Percentiles rank a stretch among this genome's conserved stretches.
phyloP scores from a whole-genome alignment of 2,329 filamentous ascomycete species.

The Exophiala viscosa region DNA sequence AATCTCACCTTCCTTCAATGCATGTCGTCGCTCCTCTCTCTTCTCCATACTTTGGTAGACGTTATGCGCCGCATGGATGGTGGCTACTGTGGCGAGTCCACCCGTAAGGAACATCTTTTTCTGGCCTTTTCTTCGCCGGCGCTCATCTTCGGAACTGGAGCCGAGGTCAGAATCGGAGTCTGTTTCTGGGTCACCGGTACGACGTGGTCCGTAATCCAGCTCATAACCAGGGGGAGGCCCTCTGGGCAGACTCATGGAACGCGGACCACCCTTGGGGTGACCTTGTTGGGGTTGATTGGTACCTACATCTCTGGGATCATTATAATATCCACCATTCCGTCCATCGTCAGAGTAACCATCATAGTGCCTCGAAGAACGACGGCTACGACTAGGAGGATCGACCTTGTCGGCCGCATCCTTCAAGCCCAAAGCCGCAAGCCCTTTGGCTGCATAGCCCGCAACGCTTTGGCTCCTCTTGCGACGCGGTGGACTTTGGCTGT shows the following conservation, averaged over 20 bases:
- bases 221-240: constrained; percentile 23
- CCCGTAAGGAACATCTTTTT: constrained; percentile 64
- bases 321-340: constrained; percentile 32
- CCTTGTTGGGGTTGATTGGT: constrained; percentile 32
- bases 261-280: constrained; percentile 21
- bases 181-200: constrained; percentile 31
- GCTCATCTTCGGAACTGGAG: constrained; percentile 61
- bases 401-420: constrained; percentile 31
- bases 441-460: constrained; percentile 43
- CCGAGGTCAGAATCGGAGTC: constrained; percentile 51
- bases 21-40: constrained; percentile 57
- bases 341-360: constrained; percentile 43
- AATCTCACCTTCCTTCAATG: constrained; percentile 62
- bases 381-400: constrained; percentile 31
- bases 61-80: constrained; percentile 65
- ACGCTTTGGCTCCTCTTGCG: constrained; percentile 46
- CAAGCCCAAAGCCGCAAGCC: constrained; percentile 45
- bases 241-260: constrained; percentile 29
- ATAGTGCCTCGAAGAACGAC: constrained; percentile 28
- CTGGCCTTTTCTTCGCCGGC: constrained; percentile 60
- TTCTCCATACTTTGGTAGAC: constrained; percentile 63
- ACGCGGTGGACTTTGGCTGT: constrained; percentile 50
- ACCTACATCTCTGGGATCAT: constrained; percentile 45
- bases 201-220: constrained; percentile 26
- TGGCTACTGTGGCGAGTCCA: constrained; percentile 64